phyloP scores from a whole-genome alignment of 345 rosid genomes.

The Zanthoxylum bungeanum region DNA sequence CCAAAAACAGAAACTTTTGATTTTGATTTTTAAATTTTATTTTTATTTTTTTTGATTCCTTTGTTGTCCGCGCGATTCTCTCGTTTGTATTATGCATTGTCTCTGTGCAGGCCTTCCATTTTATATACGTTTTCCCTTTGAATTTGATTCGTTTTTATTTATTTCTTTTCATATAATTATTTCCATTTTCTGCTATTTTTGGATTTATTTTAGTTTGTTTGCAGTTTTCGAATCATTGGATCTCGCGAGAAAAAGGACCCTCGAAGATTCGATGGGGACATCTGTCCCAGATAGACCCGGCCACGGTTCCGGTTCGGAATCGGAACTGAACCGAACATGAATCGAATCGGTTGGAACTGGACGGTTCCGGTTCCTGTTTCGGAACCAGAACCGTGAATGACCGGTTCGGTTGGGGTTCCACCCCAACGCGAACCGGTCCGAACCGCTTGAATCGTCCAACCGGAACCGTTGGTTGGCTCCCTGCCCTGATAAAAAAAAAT shows the following conservation, averaged over 20 bases:
- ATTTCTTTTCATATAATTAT: not conserved
- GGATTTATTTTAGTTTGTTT: not conserved
- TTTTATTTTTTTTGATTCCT: not conserved
- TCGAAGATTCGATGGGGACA: constrained; percentile 3
- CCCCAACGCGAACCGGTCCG: too few relatives aligned
- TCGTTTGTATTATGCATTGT: not conserved
- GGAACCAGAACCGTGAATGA: too few relatives aligned
- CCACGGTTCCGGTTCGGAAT: too few relatives aligned
- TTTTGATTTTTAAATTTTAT: not conserved
- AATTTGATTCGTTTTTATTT: not conserved
- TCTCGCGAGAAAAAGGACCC: not conserved
- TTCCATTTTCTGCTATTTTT: not conserved
- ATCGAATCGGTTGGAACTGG: too few relatives aligned
- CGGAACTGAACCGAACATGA: too few relatives aligned
- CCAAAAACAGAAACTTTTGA: constrained; percentile 7
- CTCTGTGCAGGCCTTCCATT: not conserved
- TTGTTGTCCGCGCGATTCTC: constrained; percentile 30
- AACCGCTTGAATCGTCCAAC: too few relatives aligned
- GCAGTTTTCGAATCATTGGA: not conserved
- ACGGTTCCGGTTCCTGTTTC: too few relatives aligned
- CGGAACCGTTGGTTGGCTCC: too few relatives aligned
- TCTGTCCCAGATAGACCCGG: too few relatives aligned
- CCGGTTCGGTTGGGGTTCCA: too few relatives aligned
- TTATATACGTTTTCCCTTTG: constrained; percentile 13
- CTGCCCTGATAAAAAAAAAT: too few relatives aligned